Evolutionary conservation across 1,284 basidiomycete species (phyloP).

Genomic region (Apiotrichum mycotoxinovorans): DNA sequence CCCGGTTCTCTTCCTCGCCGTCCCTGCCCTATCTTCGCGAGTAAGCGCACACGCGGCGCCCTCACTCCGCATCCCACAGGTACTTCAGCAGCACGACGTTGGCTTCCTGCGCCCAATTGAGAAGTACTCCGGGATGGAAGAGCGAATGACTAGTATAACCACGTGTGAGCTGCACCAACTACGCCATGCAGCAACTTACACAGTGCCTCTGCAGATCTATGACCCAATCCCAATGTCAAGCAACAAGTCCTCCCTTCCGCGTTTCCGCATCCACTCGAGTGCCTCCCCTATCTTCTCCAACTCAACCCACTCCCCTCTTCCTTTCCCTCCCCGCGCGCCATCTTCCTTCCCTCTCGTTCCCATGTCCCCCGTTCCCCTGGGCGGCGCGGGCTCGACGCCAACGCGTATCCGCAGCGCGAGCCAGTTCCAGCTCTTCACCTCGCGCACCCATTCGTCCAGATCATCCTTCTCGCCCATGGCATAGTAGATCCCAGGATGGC

Average conservation of each 20-base stretch:
- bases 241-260: slow-evolving; percentile 57
- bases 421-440: slow-evolving; percentile 74
- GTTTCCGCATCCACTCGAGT: slow-evolving; percentile 60
- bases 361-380: slow-evolving; percentile 9
- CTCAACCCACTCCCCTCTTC: slow-evolving; percentile 52
- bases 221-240: slow-evolving; percentile 64
- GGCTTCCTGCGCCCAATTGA: no score
- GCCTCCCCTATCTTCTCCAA: slow-evolving; percentile 67
- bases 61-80: no score
- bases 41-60: no score
- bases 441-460: slow-evolving; percentile 62
- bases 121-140: no score
- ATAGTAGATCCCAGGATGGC: slow-evolving; percentile 70
- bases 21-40: no score
- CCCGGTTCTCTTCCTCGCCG: no score
- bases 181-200: no score
- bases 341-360: slow-evolving; percentile 21
- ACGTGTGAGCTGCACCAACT: no score
- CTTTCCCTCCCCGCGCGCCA: slow-evolving; percentile 36
- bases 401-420: slow-evolving; percentile 65
- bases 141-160: no score
- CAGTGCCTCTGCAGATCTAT: no score
- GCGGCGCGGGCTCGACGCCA: slow-evolving; percentile 23
- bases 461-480: slow-evolving; percentile 57
- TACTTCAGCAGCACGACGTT: no score